A percentile compares a stretch with the other conserved stretches of the same genome.
Evolutionary conservation across 495 filamentous ascomycete species (phyloP).

Genomic region (Sabuloglossum arenarium): DNA sequence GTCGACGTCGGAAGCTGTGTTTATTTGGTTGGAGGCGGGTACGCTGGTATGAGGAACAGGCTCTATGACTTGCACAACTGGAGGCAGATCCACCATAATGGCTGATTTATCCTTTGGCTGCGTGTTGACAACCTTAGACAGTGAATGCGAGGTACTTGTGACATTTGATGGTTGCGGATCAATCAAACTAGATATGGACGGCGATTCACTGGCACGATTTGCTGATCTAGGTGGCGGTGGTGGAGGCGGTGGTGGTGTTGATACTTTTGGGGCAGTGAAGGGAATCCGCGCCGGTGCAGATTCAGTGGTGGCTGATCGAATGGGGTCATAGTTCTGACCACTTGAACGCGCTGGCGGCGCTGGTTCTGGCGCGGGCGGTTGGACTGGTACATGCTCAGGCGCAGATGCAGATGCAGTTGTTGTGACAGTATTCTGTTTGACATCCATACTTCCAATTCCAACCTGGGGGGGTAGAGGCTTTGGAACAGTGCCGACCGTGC

Average conservation of each 20-base stretch:
- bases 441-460: background rate
- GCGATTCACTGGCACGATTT: conserved; percentile 64
- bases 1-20: background rate
- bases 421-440: background rate
- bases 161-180: conserved; percentile 40
- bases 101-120: conserved; percentile 5
- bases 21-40: background rate
- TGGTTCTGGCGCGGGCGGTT: background rate
- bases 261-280: conserved; percentile 20
- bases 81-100: background rate
- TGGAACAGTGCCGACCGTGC: background rate
- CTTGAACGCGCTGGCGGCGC: conserved; percentile 26
- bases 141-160: conserved; percentile 16
- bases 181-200: conserved; percentile 75
- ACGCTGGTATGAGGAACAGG: background rate
- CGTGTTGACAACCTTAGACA: conserved; percentile 6
- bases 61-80: background rate
- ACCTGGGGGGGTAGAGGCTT: background rate
- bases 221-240: conserved; percentile 12
- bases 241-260: conserved; percentile 7
- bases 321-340: conserved; percentile 72
- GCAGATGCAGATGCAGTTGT: background rate
- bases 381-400: conserved; percentile 13
- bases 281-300: conserved; percentile 23
- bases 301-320: conserved; percentile 52